Evolutionary conservation across 495 filamentous ascomycete genomes (phyloP), one percentile per base, ranked within the genome.

Genomic region (Cercophora newfieldiana): DNA sequence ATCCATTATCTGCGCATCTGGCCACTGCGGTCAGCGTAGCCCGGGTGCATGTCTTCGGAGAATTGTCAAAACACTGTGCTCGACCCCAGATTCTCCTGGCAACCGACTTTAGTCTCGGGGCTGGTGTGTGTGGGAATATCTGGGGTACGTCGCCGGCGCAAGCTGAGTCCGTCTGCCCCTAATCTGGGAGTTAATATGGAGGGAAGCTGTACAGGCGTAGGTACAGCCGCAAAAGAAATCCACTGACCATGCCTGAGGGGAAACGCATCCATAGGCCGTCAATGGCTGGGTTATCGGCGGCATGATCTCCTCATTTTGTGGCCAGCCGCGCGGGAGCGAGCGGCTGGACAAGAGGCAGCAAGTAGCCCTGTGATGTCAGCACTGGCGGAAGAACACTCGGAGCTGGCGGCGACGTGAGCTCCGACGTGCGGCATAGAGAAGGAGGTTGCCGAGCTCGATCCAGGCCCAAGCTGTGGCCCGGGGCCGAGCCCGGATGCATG

Each of bases 1-100:
- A 25, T 63, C 61, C 31, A 49, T 18, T 30, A 62, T 64, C 70
- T 68, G 64, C 66, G 72, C 70, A 65, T 65, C 53, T 69, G 70
- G 68, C 31, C 58, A 60, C 62, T 59, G 47, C 44, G 31, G 63
- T 56, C 22, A 28, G 26, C 44, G 55, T 48, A 48, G 30, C 31
- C 44, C 29, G 37, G 58, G 8, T 7, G 53, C 37, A 12, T 24
- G 66, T 65, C 65, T 50, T 73, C 73, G 73, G 71, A 61, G 56
- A 68, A 58, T 75, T 69, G 63, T 59, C 55, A 30, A 25, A 30
- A 30, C 55, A 21, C 29, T 33, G 8, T 37, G 7, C 26, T 33
- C 24, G 7, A 21, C 33, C 58, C 28, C 21, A 25, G 33, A 21
- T 60, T 60, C 31, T 30, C 16, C 21, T 7, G 10, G 6, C 8